Base-by-base conservation (phyloP, 169 alveolate genomes). In the Fabrea salina region DNA sequence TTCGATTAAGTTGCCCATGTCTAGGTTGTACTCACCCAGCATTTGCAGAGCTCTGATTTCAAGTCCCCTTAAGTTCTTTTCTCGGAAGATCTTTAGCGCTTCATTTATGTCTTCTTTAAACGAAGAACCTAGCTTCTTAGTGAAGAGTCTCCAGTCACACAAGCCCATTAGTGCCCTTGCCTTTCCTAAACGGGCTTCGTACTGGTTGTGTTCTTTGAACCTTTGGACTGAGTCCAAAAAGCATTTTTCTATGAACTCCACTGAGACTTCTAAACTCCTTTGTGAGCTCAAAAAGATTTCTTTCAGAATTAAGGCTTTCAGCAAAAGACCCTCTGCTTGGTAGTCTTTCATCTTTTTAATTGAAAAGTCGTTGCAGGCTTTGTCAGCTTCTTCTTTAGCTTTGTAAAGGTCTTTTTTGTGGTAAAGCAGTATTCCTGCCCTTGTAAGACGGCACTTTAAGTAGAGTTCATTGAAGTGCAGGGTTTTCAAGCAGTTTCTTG, bases 351-450 rank as follows among this genome's bases (percentile, higher is more conserved):
- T 5, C 5, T 51, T 11, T 22, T 51, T 51, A 51, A 51, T 51
- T 51, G 19, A 27, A 51, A 51, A 51, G 3, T 51, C 37, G 39
- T 51, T 30, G 11, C 19, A 51, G 5, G 59, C 59, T 51, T 51
- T 51, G 19, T 51, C 59, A 51, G 59, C 59, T 51, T 51, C 37
- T 11, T 51, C 27, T 51, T 22, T 51, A 51, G 59, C 59, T 51
- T 51, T 51, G 19, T 51, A 8, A 0, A 51, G 27, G 39, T 51
- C 27, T 4, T 51, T 51, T 51, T 51, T 51, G 27, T 51, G 27
- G 6, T 51, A 27, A 51, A 51, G 19, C 27, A 22, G 19, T 33
- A 51, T 51, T 5, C 37, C 59, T 3, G 39, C 27, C 8, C 59
- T 22, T 5, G 59, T 22, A 1, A 51, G 59, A 3, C 59, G 19